Evolutionary conservation across 2,329 filamentous ascomycete species (phyloP).

Genomic region (Arthrinium phaeospermum): DNA sequence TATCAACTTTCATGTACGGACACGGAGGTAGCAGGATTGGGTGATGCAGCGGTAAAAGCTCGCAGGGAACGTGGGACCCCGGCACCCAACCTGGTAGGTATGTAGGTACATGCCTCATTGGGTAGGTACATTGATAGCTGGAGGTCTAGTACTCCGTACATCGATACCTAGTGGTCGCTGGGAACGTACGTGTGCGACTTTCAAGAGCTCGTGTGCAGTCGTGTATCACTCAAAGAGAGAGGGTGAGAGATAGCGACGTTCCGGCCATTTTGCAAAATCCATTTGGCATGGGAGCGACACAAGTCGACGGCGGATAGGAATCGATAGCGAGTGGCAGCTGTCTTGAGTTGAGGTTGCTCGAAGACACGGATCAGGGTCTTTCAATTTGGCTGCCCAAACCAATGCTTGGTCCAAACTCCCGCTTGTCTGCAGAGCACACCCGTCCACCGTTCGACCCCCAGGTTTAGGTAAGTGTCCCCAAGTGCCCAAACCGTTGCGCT

Average conservation of each 20-base stretch:
- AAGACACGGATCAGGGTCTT: conserved; percentile 13
- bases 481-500: conserved; percentile 7
- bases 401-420: conserved; percentile 4
- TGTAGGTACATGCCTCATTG: background rate
- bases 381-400: background rate
- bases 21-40: background rate
- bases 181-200: background rate
- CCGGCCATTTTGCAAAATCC: background rate
- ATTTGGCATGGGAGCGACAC: background rate
- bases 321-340: background rate
- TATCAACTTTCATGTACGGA: background rate
- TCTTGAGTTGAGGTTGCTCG: background rate
- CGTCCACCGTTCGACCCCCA: background rate
- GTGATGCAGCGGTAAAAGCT: conserved; percentile 15
- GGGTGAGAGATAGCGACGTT: background rate
- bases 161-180: background rate
- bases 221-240: background rate
- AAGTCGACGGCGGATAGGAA: conserved; percentile 2
- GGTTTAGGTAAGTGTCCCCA: background rate
- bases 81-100: background rate
- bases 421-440: conserved; percentile 4
- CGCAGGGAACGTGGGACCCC: conserved; percentile 15
- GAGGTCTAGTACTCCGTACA: background rate
- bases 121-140: background rate
- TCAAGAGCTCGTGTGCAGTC: background rate